These are phyloP conservation scores for Coemansia asiatica DNA, from an alignment of 192 early-diverging fungal species.

Conservation along the genomic window DNA sequence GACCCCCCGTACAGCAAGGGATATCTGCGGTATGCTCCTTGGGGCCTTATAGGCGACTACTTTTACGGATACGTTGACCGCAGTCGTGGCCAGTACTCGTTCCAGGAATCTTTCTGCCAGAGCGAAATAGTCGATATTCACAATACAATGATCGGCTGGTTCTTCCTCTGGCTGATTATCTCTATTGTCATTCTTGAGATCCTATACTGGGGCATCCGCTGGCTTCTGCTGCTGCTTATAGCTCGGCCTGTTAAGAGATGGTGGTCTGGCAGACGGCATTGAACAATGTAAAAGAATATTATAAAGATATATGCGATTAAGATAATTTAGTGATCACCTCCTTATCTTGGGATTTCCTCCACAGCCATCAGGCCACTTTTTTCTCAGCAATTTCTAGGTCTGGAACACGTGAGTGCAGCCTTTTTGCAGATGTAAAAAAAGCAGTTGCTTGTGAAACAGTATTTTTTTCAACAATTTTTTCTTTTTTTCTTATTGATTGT, in stretches of 20 bases:
- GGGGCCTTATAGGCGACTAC: constrained; percentile 58
- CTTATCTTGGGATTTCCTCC: constrained; percentile 3
- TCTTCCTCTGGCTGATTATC: constrained; percentile 41
- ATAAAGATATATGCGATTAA: not conserved
- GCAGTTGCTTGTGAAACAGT: not conserved
- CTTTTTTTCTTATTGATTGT: not conserved
- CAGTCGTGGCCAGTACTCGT: constrained; percentile 64
- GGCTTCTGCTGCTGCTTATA: constrained; percentile 19
- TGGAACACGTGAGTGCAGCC: not conserved
- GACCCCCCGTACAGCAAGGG: constrained; percentile 39
- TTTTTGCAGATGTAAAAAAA: not conserved
- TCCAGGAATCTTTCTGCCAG: constrained; percentile 64
- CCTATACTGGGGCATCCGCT: constrained; percentile 46
- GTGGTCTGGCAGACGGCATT: not conserved
- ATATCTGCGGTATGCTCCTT: constrained; percentile 57
- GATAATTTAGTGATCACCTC: not conserved
- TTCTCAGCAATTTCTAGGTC: not conserved
- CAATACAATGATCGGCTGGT: constrained; percentile 41
- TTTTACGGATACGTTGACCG: constrained; percentile 60
- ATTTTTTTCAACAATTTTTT: not conserved
- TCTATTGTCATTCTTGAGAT: constrained; percentile 30
- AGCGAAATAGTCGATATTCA: constrained; percentile 51
- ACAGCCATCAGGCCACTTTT: not conserved
- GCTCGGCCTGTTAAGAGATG: constrained; percentile 8
- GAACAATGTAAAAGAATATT: not conserved